Base-by-base conservation (phyloP, 2,329 filamentous ascomycete species). In the Fusarium sp. region DNA sequence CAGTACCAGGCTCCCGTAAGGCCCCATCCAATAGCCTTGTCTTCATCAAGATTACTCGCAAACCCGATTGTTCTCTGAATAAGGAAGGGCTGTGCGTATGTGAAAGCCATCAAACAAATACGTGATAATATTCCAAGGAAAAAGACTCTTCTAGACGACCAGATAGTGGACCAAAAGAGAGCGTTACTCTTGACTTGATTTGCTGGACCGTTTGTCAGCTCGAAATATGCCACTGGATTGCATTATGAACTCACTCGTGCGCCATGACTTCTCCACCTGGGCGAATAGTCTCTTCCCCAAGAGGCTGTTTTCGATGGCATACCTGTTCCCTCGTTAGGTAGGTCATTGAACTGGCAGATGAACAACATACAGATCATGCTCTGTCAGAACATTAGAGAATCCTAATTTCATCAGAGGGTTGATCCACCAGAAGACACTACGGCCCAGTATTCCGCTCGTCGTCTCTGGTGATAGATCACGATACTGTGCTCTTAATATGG, bases 351-450 rank as follows among this genome's bases (percentile, higher is more conserved):
- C 2, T 11, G 23, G 10, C 10, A 33, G 15, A 10, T 1, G 9
- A 4, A 15, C 10, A 21, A 14, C 35, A n/a, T 49, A 63, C 63
- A 66, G 31, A 23, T 66, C 58, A 18, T 39, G 21, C 35, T 69
- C 59, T 5, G 66, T 69, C 52, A 69, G 9, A 9, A 51, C 18
- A 25, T 41, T 33, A 5, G 39, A n/a, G 21, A 68, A 69, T 3
- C 66, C 66, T 11, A 58, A 37, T 19, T 42, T 68, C 66, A 69
- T 63, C 19, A 69, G 18, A 23, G 66, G 60, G 18, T 69, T 69
- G n/a, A 69, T 55, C 66, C 66, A 69, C 63, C 52, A 55, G 19
- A 69, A 69, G 6, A 69, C 52, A 29, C 66, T 59, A 4, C 66
- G 58, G 18, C 41, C 39, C 41, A 69, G 27, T 15, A 69, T 56